Percentiles rank a stretch among this genome's conserved stretches.
Evolutionary conservation across 192 early-diverging fungal species (phyloP).

Genomic region (Physocladia obscura): DNA sequence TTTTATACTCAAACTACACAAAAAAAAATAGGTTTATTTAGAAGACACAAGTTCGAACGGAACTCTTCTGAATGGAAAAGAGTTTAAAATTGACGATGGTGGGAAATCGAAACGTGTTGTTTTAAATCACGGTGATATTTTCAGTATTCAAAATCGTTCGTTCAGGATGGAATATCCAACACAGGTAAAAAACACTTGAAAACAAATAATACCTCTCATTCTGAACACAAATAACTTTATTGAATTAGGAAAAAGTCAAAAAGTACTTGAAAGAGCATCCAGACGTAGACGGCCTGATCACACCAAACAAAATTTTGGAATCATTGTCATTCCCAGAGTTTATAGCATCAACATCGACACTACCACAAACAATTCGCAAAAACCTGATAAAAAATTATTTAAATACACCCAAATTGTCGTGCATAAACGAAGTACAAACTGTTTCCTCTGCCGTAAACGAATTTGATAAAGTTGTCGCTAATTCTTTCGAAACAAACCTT

Average conservation of each 20-base stretch:
- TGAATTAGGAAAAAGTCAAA: not conserved
- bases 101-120: not conserved
- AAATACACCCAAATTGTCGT: not conserved
- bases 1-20: too few species aligned
- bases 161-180: slow-evolving; percentile 15
- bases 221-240: not conserved
- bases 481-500: too few species aligned
- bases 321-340: not conserved
- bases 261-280: not conserved
- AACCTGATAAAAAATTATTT: not conserved
- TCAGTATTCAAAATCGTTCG: not conserved
- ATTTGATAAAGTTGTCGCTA: too few species aligned
- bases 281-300: not conserved
- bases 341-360: not conserved
- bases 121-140: not conserved
- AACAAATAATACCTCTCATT: not conserved
- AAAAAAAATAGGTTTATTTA: not conserved
- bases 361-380: not conserved
- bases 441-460: too few species aligned
- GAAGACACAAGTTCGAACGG: slow-evolving; percentile 11
- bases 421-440: too few species aligned
- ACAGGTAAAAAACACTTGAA: not conserved
- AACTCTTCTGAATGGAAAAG: slow-evolving; percentile 11
- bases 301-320: not conserved
- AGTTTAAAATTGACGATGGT: not conserved